Percentiles rank a stretch among this genome's conserved stretches.
Conservation (phyloP, 1,139 yeast genomes). For the Debaryomycetaceae sp. region DNA sequence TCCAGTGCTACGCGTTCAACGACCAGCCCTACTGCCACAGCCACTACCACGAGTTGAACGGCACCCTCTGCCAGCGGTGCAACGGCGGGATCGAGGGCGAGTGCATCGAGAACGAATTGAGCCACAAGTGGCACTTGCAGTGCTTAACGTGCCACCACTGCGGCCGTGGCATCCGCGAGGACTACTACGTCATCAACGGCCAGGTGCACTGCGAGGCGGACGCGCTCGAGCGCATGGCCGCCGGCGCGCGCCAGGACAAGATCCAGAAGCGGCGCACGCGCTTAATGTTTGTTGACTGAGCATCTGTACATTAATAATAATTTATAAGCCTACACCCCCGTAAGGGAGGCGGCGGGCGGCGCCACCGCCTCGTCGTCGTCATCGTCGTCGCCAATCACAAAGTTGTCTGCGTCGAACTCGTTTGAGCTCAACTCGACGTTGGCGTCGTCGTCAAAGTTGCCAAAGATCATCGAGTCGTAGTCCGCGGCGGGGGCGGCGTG, state of each 20-base stretch:
- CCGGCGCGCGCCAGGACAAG: conserved; percentile 25
- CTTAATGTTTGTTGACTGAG: conserved; percentile 30
- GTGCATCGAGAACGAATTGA: conserved; percentile 73
- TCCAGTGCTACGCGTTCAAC: conserved; percentile 72
- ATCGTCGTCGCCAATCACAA: conserved; percentile 32
- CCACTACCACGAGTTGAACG: conserved; percentile 77
- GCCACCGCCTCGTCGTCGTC: conserved; percentile 11
- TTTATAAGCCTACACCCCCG: too few species aligned
- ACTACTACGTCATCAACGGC: conserved; percentile 53
- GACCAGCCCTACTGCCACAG: conserved; percentile 78
- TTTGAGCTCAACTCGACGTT: conserved; percentile 32
- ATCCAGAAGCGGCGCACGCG: conserved; percentile 45
- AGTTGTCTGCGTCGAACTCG: conserved; percentile 35
- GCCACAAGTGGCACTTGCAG: conserved; percentile 60
- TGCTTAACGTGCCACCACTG: conserved; percentile 62
- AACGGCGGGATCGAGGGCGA: conserved; percentile 80
- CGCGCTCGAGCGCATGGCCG: conserved; percentile 25
- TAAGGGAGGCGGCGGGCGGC: too few species aligned
- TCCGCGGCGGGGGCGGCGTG: conserved; percentile 12
- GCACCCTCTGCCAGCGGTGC: conserved; percentile 71
- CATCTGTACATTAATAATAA: not conserved
- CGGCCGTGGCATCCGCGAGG: conserved; percentile 40
- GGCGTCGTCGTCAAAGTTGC: conserved; percentile 34
- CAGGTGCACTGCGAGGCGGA: conserved; percentile 48
- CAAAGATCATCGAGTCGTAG: conserved; percentile 35